Evolutionary conservation across 2,329 filamentous ascomycete species (phyloP), one percentile per base, ranked within the genome.

Genomic region (Fusarium nelsonii): DNA sequence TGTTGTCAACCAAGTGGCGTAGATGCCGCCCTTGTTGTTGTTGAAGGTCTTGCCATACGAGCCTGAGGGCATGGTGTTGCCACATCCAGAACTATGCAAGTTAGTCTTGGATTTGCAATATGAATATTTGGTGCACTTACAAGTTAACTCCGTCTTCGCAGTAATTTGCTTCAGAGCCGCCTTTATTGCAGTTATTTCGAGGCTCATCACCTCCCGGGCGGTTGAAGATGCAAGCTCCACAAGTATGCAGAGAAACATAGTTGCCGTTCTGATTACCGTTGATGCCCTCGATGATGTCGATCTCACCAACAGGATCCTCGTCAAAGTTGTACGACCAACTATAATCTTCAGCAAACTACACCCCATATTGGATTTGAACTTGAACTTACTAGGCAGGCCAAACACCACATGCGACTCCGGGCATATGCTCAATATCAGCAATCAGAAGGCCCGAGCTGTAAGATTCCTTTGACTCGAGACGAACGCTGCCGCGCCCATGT

Each of bases 321-420:
- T 60, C 60, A 26, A 64, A 61, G 39, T 64, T 64, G 9, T 61
- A 64, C 9, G 59, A 63, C 59, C 59, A 63, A 54, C 59, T 63
- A 14, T 1, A 7, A 28, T 9, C 1, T n/a, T 61, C 4, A 58
- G 28, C 6, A n/a, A 10, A 9, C 6, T 2, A 16, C n/a, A 15
- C 9, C 7, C 3, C 6, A 9, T 18, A 6, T 48, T 3, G 2
- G 6, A n/a, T 3, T 8, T 23, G 23, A 10, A 12, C 3, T 1
- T 11, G 2, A 9, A 18, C 55, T 48, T 45, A 61, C 60, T 49
- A 63, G 3, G 60, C 28, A 14, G 60, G 60, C 60, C 60, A 63
- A 8, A 63, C 60, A 14, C 60, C 57, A 7, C 60, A 63, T 3
- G 60, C 60, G 3, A 52, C 48, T 23, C 60, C 60, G 8, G 60